phyloP scores from a whole-genome alignment of 2,329 filamentous ascomycete species.

The Aureobasidium uvarum region DNA sequence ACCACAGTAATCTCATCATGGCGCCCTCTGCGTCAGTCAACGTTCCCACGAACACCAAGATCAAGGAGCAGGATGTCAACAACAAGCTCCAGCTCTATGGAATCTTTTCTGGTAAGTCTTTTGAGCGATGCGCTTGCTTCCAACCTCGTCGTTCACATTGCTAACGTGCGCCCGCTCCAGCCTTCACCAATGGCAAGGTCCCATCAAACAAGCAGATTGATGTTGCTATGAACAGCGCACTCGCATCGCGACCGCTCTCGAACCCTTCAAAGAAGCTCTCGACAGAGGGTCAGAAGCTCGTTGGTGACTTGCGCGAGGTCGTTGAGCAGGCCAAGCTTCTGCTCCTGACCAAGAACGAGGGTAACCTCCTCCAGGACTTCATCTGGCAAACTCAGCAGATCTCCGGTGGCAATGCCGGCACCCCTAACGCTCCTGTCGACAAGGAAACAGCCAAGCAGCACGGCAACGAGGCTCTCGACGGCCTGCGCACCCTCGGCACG shows the following conservation, averaged over 20 bases:
- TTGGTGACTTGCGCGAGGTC: constrained; percentile 73
- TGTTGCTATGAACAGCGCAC: constrained; percentile 84
- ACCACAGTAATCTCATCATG: constrained; percentile 19
- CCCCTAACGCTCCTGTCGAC: constrained; percentile 65
- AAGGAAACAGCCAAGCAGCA: constrained; percentile 80
- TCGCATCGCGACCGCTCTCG: constrained; percentile 67
- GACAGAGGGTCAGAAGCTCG: constrained; percentile 72
- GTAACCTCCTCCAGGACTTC: constrained; percentile 92
- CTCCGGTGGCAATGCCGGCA: constrained; percentile 59
- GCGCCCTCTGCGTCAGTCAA: constrained; percentile 55
- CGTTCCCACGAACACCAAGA: constrained; percentile 67
- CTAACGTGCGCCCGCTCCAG: constrained; percentile 44
- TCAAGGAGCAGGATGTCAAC: constrained; percentile 84
- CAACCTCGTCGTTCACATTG: constrained; percentile 2
- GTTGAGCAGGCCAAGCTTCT: constrained; percentile 82
- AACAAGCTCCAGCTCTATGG: constrained; percentile 94
- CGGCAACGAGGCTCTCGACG: constrained; percentile 77
- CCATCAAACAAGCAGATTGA: constrained; percentile 97
- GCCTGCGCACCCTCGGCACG: constrained; percentile 81
- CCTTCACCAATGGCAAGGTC: constrained; percentile 84
- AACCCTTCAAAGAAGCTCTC: constrained; percentile 76
- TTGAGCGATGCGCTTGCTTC: constrained; percentile 4
- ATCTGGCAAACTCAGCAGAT: constrained; percentile 89
- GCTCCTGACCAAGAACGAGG: constrained; percentile 89
- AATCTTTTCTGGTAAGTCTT: constrained; percentile 64